Conservation (phyloP, 495 filamentous ascomycete species). For the Aspergillus diversus region DNA sequence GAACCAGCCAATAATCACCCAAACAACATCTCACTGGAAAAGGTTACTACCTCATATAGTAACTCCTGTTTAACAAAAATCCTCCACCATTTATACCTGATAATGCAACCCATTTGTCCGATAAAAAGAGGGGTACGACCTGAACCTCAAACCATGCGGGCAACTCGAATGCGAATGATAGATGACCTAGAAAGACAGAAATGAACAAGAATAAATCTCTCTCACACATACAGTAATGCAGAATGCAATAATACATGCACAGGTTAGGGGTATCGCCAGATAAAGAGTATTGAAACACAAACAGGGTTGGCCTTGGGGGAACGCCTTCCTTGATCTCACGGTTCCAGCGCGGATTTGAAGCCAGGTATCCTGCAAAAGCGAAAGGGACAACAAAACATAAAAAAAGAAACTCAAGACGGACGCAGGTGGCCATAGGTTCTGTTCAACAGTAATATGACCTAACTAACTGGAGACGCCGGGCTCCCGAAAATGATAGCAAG, state of each 20-base stretch:
- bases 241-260: slow-evolving; percentile 22
- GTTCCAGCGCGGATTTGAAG: slow-evolving; percentile 13
- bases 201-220: slow-evolving; percentile 10
- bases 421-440: background rate
- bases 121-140: slow-evolving; percentile 20
- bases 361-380: slow-evolving; percentile 19
- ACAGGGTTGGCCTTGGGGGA: slow-evolving; percentile 22
- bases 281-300: slow-evolving; percentile 22
- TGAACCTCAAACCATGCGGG: slow-evolving; percentile 16
- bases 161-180: slow-evolving; percentile 9
- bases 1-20: slow-evolving; percentile 1
- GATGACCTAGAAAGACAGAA: slow-evolving; percentile 15
- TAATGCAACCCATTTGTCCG: slow-evolving; percentile 28
- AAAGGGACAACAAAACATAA: slow-evolving; percentile 13
- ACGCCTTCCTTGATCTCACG: slow-evolving; percentile 23
- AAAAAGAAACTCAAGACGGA: background rate
- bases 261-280: slow-evolving; percentile 36
- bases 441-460: slow-evolving; percentile 20
- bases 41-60: slow-evolving; percentile 8
- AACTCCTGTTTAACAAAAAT: slow-evolving; percentile 16
- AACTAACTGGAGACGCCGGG: slow-evolving; percentile 19
- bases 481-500: slow-evolving; percentile 20
- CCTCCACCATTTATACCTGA: slow-evolving; percentile 27
- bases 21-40: slow-evolving; percentile 12
- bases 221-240: slow-evolving; percentile 20